phyloP scores from a whole-genome alignment of 2,329 filamentous ascomycete species.

The Pseudopyricularia cyperi region DNA sequence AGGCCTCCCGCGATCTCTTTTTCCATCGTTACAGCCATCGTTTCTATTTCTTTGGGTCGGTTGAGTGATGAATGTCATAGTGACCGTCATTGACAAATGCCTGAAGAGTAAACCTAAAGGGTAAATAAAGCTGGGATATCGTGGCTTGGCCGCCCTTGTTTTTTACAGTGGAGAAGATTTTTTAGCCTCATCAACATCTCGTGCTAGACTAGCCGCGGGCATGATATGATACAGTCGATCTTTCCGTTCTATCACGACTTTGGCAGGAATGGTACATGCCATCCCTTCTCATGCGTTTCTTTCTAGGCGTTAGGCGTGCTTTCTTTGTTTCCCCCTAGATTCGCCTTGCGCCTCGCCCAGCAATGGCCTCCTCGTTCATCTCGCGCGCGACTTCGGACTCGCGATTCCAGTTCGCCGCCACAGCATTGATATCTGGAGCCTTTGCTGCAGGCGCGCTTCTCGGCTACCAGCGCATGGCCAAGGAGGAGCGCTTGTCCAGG shows the following conservation, averaged over 20 bases:
- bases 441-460: conserved; percentile 47
- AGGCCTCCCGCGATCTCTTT: too few relatives aligned
- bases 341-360: neutral
- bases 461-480: conserved; percentile 46
- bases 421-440: conserved; percentile 52
- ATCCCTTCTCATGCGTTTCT: neutral
- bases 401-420: conserved; percentile 52
- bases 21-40: too few relatives aligned
- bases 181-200: neutral
- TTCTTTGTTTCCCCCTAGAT: neutral
- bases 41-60: neutral
- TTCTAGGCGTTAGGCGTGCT: neutral
- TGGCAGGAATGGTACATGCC: too few relatives aligned
- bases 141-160: neutral
- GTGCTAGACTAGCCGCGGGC: neutral
- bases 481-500: conserved; percentile 37
- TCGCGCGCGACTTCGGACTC: conserved; percentile 29
- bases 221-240: too few relatives aligned
- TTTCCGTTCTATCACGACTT: too few relatives aligned
- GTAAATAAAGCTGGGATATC: neutral
- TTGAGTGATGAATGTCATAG: too few relatives aligned
- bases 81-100: neutral
- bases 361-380: conserved; percentile 22
- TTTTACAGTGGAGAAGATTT: too few relatives aligned
- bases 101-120: too few relatives aligned